Percentiles rank a stretch among this genome's conserved stretches.
phyloP scores from a whole-genome alignment of 2,329 filamentous ascomycete genomes.

The Ceratocystiopsis sp. region DNA sequence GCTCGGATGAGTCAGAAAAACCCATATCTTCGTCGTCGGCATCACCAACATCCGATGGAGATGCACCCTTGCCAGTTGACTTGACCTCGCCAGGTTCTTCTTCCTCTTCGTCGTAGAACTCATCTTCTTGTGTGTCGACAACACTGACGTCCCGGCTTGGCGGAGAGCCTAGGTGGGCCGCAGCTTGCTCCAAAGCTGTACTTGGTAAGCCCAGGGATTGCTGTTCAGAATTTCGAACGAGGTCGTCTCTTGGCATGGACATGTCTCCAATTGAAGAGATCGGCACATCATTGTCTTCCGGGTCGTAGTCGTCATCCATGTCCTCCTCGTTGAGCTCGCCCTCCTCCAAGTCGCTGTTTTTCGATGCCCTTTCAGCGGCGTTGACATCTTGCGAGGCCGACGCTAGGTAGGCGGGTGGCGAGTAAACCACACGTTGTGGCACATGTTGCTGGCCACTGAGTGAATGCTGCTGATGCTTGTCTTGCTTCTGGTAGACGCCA shows the following conservation, averaged over 20 bases:
- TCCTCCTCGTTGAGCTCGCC: conserved; percentile 64
- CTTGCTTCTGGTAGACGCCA: too few relatives aligned
- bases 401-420: too few relatives aligned
- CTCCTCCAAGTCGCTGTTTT: conserved; percentile 37
- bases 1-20: conserved; percentile 5
- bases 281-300: conserved; percentile 11
- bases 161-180: neutral
- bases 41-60: conserved; percentile 4
- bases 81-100: conserved; percentile 5
- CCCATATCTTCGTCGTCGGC: conserved; percentile 8
- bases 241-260: too few relatives aligned
- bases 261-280: neutral
- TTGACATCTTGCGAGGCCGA: too few relatives aligned
- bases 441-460: neutral
- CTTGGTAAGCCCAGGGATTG: neutral
- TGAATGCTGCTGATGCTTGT: neutral
- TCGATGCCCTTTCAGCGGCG: too few relatives aligned
- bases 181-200: neutral
- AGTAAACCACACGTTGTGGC: too few relatives aligned
- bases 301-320: conserved; percentile 38
- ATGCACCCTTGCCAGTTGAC: conserved; percentile 2
- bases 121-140: conserved; percentile 9
- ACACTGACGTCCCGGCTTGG: conserved; percentile 10
- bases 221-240: too few relatives aligned
- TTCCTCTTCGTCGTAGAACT: conserved; percentile 10